A percentile compares a stretch with the other conserved stretches of the same genome.
These are phyloP conservation scores for Nothopassalora personata DNA, from an alignment of 2,329 filamentous ascomycete species.

Conservation along the genomic window DNA sequence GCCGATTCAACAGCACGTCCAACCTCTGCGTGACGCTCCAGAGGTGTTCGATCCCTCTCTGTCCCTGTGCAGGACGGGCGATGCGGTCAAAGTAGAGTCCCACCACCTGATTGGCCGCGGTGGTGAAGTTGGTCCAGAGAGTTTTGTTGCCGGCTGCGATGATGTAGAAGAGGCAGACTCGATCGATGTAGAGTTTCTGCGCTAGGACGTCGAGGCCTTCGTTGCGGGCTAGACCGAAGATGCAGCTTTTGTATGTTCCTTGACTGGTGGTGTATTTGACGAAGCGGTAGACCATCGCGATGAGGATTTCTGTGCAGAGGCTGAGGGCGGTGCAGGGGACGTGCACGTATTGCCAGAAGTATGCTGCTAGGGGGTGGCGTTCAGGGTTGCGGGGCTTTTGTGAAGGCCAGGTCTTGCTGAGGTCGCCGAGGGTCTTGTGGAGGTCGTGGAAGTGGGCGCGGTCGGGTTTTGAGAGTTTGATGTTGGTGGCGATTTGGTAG, in stretches of 20 bases:
- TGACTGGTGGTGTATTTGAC: background rate
- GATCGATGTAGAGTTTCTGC: slow-evolving; percentile 3
- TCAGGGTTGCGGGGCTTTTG: background rate
- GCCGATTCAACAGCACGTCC: too few species aligned
- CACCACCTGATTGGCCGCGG: background rate
- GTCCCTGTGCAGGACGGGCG: background rate
- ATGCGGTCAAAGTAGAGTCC: background rate
- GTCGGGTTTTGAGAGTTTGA: background rate
- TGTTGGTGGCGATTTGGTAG: background rate
- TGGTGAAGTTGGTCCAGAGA: background rate
- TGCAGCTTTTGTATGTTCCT: background rate
- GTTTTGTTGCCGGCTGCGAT: background rate
- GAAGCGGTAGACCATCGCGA: background rate
- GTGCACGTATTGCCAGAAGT: background rate
- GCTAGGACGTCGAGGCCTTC: background rate
- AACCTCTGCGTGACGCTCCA: background rate
- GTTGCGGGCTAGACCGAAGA: background rate
- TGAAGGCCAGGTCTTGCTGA: background rate
- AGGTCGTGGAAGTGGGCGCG: background rate
- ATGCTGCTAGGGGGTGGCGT: background rate
- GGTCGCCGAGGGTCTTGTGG: background rate
- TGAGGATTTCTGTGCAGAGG: background rate
- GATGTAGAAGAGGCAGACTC: background rate
- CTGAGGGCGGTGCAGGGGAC: background rate
- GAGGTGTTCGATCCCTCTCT: background rate